A percentile compares a stretch with the other conserved stretches of the same genome.
Conservation (phyloP, 2,329 filamentous ascomycete genomes). For the Trichoderma lentiforme region DNA sequence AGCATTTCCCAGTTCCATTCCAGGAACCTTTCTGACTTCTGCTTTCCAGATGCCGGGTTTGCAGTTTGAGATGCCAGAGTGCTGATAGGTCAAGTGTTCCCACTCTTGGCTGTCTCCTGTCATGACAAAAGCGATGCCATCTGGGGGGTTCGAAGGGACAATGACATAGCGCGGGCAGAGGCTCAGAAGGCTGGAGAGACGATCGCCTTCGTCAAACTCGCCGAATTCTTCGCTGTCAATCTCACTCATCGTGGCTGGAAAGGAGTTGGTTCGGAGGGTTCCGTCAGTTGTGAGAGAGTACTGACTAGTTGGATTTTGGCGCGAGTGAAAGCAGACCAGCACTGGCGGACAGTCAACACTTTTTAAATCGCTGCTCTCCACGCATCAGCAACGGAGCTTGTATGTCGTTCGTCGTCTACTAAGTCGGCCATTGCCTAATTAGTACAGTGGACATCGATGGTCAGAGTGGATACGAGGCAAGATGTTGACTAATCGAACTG, state of each 20-base stretch:
- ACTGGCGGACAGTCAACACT: not conserved
- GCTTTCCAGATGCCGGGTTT: slow-evolving; percentile 14
- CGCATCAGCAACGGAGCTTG: not conserved
- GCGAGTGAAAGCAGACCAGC: not conserved
- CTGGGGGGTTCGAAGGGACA: not conserved
- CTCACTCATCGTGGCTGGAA: not conserved
- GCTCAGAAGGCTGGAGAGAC: not conserved
- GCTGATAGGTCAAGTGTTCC: slow-evolving; percentile 5
- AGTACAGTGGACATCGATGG: not conserved
- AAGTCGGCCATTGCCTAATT: slow-evolving; percentile 4
- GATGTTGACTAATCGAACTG: not conserved
- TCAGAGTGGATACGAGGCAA: not conserved
- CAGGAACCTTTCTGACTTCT: not conserved
- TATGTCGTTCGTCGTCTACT: not conserved
- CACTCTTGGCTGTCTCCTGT: not conserved
- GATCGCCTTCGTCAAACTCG: not conserved
- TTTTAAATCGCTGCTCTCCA: not conserved
- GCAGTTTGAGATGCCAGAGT: slow-evolving; percentile 13
- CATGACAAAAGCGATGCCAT: not conserved
- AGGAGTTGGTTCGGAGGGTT: not conserved
- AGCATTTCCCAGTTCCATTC: not conserved
- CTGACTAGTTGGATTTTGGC: not conserved
- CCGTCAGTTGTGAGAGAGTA: not conserved
- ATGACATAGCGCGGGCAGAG: slow-evolving; percentile 8
- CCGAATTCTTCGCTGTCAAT: not conserved